phyloP scores from a whole-genome alignment of 257 asterid genomes.

The Salvia rosmarinus region DNA sequence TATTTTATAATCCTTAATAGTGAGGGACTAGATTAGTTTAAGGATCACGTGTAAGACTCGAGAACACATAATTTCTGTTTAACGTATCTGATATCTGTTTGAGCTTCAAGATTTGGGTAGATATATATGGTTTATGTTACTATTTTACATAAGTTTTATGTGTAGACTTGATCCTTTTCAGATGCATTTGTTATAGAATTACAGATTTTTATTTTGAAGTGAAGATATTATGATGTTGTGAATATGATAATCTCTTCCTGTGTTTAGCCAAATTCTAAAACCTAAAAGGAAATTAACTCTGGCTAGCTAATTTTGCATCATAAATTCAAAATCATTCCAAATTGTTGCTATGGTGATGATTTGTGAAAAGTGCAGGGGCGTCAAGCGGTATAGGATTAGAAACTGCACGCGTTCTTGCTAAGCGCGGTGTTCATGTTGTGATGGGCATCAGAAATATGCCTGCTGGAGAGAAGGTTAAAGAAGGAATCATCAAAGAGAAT shows the following conservation, averaged over 20 bases:
- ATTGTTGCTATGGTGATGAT: background rate
- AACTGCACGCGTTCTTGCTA: slow-evolving; percentile 84
- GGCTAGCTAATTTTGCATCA: background rate
- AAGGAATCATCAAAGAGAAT: slow-evolving; percentile 53
- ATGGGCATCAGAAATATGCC: slow-evolving; percentile 72
- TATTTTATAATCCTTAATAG: too few species aligned
- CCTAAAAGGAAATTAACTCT: too few species aligned
- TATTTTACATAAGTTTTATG: background rate
- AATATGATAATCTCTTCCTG: too few species aligned
- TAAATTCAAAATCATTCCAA: background rate
- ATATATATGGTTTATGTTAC: too few species aligned
- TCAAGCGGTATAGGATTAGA: slow-evolving; percentile 91
- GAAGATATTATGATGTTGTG: slow-evolving; percentile 39
- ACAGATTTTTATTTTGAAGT: background rate
- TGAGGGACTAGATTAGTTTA: background rate
- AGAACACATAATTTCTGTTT: background rate
- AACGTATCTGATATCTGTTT: background rate
- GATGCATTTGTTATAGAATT: background rate
- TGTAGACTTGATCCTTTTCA: background rate
- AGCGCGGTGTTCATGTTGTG: slow-evolving; percentile 76
- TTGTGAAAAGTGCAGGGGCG: slow-evolving; percentile 53
- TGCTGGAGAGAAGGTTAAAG: slow-evolving; percentile 62
- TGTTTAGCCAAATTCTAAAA: too few species aligned
- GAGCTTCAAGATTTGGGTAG: background rate
- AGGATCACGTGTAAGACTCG: background rate